Base-by-base conservation (phyloP, 768 basidiomycete species). In the Chalciporus chontae region DNA sequence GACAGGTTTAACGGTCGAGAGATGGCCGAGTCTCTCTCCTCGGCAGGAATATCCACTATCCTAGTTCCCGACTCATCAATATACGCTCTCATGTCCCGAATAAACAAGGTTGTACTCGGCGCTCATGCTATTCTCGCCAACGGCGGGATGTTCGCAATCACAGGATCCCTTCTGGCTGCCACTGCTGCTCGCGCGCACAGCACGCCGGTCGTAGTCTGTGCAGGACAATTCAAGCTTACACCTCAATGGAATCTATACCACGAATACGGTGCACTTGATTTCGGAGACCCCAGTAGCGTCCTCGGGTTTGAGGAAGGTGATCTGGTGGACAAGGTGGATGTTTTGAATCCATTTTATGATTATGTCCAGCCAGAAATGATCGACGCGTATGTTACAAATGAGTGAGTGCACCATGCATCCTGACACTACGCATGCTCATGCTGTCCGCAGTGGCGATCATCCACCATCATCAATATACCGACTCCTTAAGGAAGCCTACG, bases 51-150 rank as follows among this genome's bases (percentile, higher is more conserved):
- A 55, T 91, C 91, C 6, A 95, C 94, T n/a, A 89, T 97, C 65
- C 86, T 99, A 42, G 86, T 98, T 45, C 95, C 96, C 37, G 95
- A 98, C 69, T 94, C 92, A 8, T 94, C 93, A 21, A 85, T 97
- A 66, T 95, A 89, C 64, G 92, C 94, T 10, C 79, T 99, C 55
- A 91, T 98, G 84, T 95, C 96, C 5, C 84, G 95, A 52, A 89
- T 95, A 53, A 95, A 94, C 73, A 99, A 99, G 70, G 87, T 98
- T 58, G 83, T 99, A 51, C 77, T 99, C 40, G 92, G 94, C 24
- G 88, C 94, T 10, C 95, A 97, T 68, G 85, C 89, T n/a, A 87
- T 98, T 60, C 84, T 96, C 43, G 94, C 95, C 21, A 95, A 97
- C 62, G 96, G 96, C 13, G 94, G 94, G 13, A 87, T 97, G 79